Percentiles rank a stretch among this genome's conserved stretches.
These are phyloP conservation scores for Turnera subulata DNA, from an alignment of 345 rosid genomes.

Conservation along the genomic window DNA sequence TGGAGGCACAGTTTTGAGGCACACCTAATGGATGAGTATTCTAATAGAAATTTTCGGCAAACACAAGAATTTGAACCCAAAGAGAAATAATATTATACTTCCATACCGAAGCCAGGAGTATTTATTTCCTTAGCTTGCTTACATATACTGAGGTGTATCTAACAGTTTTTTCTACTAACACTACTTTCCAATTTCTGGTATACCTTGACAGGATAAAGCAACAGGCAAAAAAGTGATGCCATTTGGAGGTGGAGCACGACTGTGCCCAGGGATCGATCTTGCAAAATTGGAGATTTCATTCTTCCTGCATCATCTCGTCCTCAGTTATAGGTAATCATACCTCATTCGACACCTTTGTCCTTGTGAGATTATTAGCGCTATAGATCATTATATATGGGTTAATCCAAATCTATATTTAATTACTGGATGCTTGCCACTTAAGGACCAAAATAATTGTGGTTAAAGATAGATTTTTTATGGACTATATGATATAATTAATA, in stretches of 20 bases:
- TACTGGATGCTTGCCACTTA: slow-evolving; percentile 23
- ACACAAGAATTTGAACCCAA: too few relatives aligned
- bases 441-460: slow-evolving; percentile 22
- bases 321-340: slow-evolving; percentile 51
- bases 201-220: slow-evolving; percentile 43
- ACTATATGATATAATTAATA: not conserved
- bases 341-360: not conserved
- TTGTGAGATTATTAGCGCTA: not conserved
- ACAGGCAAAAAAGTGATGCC: slow-evolving; percentile 57
- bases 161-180: too few relatives aligned
- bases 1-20: too few relatives aligned
- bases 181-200: too few relatives aligned
- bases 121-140: too few relatives aligned
- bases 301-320: slow-evolving; percentile 91
- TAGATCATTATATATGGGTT: slow-evolving; percentile 3
- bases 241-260: slow-evolving; percentile 81
- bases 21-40: too few relatives aligned
- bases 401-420: not conserved
- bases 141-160: too few relatives aligned
- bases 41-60: too few relatives aligned
- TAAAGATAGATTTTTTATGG: not conserved
- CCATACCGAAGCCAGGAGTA: too few relatives aligned
- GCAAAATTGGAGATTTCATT: slow-evolving; percentile 66
- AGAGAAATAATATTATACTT: too few relatives aligned
- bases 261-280: slow-evolving; percentile 84